phyloP scores from a whole-genome alignment of 805 yeast species.

The Yamadazyma sp. region DNA sequence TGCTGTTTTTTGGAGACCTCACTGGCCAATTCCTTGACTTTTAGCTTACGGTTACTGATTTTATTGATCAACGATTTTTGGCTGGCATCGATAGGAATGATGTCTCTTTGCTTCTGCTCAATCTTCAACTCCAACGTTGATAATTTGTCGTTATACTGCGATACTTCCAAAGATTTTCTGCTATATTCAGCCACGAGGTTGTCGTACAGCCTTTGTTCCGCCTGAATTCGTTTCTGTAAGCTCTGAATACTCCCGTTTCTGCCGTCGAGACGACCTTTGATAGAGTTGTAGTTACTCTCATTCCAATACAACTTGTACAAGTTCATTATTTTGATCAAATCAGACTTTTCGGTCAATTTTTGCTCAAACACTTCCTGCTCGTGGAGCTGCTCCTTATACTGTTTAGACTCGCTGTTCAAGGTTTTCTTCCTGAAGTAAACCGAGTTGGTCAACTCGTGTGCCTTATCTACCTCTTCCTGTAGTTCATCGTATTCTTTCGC shows the following conservation, averaged over 20 bases:
- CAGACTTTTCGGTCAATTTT: slow-evolving; percentile 49
- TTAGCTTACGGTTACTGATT: slow-evolving; percentile 44
- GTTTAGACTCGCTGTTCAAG: slow-evolving; percentile 70
- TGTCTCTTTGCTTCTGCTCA: slow-evolving; percentile 45
- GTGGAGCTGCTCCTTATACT: slow-evolving; percentile 69
- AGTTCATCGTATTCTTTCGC: slow-evolving; percentile 65
- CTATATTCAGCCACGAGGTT: slow-evolving; percentile 42
- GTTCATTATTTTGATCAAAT: slow-evolving; percentile 48
- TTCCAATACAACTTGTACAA: slow-evolving; percentile 68
- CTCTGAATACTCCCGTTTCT: slow-evolving; percentile 39
- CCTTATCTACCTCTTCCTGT: slow-evolving; percentile 61
- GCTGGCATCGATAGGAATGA: slow-evolving; percentile 65
- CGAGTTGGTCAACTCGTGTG: slow-evolving; percentile 61
- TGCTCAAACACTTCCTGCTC: slow-evolving; percentile 69
- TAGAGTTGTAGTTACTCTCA: slow-evolving; percentile 40
- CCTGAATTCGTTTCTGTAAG: slow-evolving; percentile 27
- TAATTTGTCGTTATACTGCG: slow-evolving; percentile 40
- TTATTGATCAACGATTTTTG: slow-evolving; percentile 49
- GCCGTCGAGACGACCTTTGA: slow-evolving; percentile 31
- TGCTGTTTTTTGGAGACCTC: slow-evolving; percentile 56
- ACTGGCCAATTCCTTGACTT: slow-evolving; percentile 47
- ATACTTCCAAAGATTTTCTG: slow-evolving; percentile 42
- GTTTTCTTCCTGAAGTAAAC: slow-evolving; percentile 69
- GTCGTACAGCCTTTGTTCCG: slow-evolving; percentile 28
- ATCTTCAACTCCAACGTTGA: slow-evolving; percentile 36